Evolutionary conservation across 768 basidiomycete species (phyloP), one percentile per base, ranked within the genome.

Genomic region (Serendipita indica): DNA sequence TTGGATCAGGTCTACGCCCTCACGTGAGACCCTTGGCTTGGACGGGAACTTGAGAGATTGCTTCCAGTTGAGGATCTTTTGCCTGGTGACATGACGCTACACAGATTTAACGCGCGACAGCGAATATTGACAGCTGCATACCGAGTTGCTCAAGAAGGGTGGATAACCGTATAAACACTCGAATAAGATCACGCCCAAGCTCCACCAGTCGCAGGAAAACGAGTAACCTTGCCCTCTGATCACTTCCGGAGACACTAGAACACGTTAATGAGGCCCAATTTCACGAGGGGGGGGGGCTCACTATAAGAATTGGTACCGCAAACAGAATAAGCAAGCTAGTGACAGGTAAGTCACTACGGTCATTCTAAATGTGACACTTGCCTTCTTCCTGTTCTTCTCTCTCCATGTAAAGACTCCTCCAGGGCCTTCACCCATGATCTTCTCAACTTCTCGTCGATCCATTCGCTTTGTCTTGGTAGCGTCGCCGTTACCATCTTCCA

Each of bases 201-300:
- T 90, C 94, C 94, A 99, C 92, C 92, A 98, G 68, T 98, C 94
- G 68, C 91, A 94, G 33, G 85, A 87, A 71, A 88, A 93, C 35
- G 85, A 82, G 71, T 98, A 97, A 25, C 92, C 93, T 67, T 89
- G 86, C 20, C 87, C 65, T 64, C 87, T 80, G 67, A 91, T 89
- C 45, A 90, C 89, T 69, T 90, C 88, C 39, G 88, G 89, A 6
- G 86, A 89, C 87, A 89, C 89, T 90, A 62, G 60, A 64, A 59
- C 45, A 25, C n/a, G 58, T 59, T 37, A 34, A n/a, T 30, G 4
- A 54, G 14, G 2, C 7, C 3, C 6, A 7, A 22, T 54, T 30
- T 22, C 10, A 27, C n/a, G 49, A 6, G 6, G 20, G 7, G 1
- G n/a, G 10, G 61, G 64, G 61, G 72, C 84, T 69, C 72, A 89